Base-by-base conservation (phyloP, 257 asterid species). In the Capsicum chinense region DNA sequence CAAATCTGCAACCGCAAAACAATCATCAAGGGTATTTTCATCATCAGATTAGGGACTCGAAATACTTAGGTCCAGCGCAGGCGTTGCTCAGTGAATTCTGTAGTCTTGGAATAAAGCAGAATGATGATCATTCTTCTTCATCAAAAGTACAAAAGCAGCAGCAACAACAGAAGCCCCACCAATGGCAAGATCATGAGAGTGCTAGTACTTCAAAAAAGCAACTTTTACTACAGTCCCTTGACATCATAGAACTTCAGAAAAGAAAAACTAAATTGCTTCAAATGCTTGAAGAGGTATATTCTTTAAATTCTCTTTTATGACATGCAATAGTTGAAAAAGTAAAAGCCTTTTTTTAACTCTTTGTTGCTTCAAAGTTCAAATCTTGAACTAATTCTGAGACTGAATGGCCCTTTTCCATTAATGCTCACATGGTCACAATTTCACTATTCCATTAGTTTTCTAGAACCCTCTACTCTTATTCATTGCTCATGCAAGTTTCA, bases 21-120 rank as follows among this genome's bases (percentile, higher is more conserved):
- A 26, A 26, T 26, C 33, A 26, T 15, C 84, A 68, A 66, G 59
- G 66, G 56, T 66, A 48, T 37, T 8, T 73, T 68, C 73, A 85
- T 81, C 84, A 84, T 56, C 87, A 87, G 80, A 84, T 94, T 1
- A 89, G 90, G 80, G 87, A 81, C 79, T 95, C 97, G 0, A 92
- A 87, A 86, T 96, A 91, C 57, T 70, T 96, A 85, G 87, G 82
- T 62, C 94, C 97, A 0, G 95, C 94, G 10, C 97, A 92, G 70
- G 98, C 92, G 83, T 95, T 96, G 13, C 88, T 96, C 78, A 82
- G 71, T 42, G 98, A 96, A 85, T 96, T 96, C 83, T 96, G 99
- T 68, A 87, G 82, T 56, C 95, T 96, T 14, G 91, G 90, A 19
- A 85, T 87, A 13, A 88, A 90, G 79, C 87, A 87, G 78, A 79